phyloP scores from a whole-genome alignment of 768 basidiomycete species.

The Hygrocybe punicea region DNA sequence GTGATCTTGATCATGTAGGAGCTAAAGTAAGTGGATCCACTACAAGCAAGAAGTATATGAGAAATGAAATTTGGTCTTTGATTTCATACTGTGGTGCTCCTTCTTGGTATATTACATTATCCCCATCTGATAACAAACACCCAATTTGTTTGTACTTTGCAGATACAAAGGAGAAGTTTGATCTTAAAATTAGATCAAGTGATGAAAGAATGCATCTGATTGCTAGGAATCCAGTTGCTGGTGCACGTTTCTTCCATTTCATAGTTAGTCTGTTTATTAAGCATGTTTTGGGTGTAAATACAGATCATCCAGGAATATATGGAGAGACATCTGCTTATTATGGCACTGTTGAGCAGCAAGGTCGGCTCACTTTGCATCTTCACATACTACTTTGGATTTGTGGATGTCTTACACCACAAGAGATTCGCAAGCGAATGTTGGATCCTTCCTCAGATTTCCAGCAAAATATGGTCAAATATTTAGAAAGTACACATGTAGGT shows the following conservation, averaged over 20 bases:
- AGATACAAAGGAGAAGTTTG: conserved; percentile 15
- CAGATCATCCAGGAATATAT: conserved; percentile 23
- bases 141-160: conserved; percentile 32
- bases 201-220: conserved; percentile 22
- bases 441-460: conserved; percentile 23
- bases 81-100: conserved; percentile 20
- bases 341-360: conserved; percentile 37
- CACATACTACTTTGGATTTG: conserved; percentile 39
- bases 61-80: conserved; percentile 16
- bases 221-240: conserved; percentile 6
- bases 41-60: conserved; percentile 22
- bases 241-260: conserved; percentile 27
- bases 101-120: conserved; percentile 16
- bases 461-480: conserved; percentile 22
- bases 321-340: conserved; percentile 31
- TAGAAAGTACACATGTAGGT: conserved; percentile 31
- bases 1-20: conserved; percentile 34
- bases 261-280: conserved; percentile 23
- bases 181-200: conserved; percentile 1
- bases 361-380: conserved; percentile 35
- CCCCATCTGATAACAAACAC: no score
- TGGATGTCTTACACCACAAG: conserved; percentile 27
- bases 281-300: conserved; percentile 20
- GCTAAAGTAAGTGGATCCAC: conserved; percentile 28
- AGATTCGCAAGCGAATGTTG: conserved; percentile 29